Conservation (phyloP, 169 alveolate genomes). For the Cryptosporidium baileyi region DNA sequence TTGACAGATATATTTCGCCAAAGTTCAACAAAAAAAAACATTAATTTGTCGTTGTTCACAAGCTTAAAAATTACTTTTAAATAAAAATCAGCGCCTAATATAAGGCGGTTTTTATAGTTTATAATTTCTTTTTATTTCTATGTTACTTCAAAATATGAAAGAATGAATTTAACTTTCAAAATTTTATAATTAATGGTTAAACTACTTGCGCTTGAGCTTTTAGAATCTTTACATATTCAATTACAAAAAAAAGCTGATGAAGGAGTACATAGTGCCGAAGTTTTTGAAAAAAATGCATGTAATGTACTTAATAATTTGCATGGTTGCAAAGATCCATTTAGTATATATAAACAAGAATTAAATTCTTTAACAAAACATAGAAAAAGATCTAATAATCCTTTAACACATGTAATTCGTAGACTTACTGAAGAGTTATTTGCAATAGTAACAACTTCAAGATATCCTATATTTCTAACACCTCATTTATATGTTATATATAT, state of each 20-base stretch:
- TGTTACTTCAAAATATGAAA: neutral
- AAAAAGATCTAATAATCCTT: slow-evolving; percentile 1
- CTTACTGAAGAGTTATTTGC: slow-evolving; percentile 36
- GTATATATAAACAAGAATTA: neutral
- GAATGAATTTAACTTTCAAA: no score
- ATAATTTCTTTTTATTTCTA: neutral
- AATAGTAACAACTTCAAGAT: slow-evolving; percentile 10
- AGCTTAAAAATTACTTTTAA: neutral
- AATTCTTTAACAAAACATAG: neutral
- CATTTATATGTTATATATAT: neutral
- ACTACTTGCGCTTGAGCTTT: slow-evolving; percentile 6
- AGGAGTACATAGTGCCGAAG: neutral
- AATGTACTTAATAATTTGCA: neutral
- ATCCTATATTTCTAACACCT: slow-evolving; percentile 14
- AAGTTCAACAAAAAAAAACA: slow-evolving; percentile 89
- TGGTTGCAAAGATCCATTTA: slow-evolving; percentile 34
- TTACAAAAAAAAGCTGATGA: neutral
- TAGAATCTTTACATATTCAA: slow-evolving; percentile 4
- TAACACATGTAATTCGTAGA: slow-evolving; percentile 8
- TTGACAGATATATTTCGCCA: slow-evolving; percentile 87
- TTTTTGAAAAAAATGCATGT: slow-evolving; percentile 9
- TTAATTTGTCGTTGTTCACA: slow-evolving; percentile 9
- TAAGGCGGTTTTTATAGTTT: no score
- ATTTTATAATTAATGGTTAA: neutral
- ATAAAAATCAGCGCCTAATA: no score